Evolutionary conservation across 345 rosid genomes (phyloP), one percentile per base, ranked within the genome.

Genomic region (Lepidium sativum): DNA sequence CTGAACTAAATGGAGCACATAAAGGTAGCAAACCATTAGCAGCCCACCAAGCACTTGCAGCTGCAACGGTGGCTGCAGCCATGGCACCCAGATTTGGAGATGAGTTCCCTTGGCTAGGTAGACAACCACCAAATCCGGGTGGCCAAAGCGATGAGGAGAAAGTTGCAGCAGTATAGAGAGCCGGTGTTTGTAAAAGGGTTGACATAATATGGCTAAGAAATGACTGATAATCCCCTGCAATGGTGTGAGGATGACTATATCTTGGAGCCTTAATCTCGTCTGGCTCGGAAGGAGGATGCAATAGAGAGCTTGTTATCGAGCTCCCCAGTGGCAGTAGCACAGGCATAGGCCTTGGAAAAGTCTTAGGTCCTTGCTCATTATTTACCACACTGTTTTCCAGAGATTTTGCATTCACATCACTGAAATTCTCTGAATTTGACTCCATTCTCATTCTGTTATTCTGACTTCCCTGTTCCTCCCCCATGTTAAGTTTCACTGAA

Each of bases 1-100:
- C 80, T 43, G 86, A 51, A 47, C 77, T 83, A 62, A 76, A 74
- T 75, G 95, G 85, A 69, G 95, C 72, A 76, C 96, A 88, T 20
- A 85, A 31, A 45, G 95, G 95, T 71, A 89, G 81, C 67, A 92
- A 56, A 31, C 96, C 98, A 57, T 92, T 90, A 53, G 98, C 91
- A 20, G 92, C 88, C 98, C 98, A 92, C 98, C 98, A 92, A 31
- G 98, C 95, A 71, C 87, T 81, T 66, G 98, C 98, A 72, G 98
- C 98, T 44, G 95, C 91, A 49, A 92, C 92, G 41, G 92, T 92
- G 54, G 98, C 88, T 69, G 87, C 92, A 48, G 86, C 95, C 72
- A 92, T 75, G 48, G 89, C 86, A 53, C 89, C 82, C 82, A 83
- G 68, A 77, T 83, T 75, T 14, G 95, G 82, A 61, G 77, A 74